Conservation (phyloP, 2,329 filamentous ascomycete genomes). For the Colletotrichum zoysiae region DNA sequence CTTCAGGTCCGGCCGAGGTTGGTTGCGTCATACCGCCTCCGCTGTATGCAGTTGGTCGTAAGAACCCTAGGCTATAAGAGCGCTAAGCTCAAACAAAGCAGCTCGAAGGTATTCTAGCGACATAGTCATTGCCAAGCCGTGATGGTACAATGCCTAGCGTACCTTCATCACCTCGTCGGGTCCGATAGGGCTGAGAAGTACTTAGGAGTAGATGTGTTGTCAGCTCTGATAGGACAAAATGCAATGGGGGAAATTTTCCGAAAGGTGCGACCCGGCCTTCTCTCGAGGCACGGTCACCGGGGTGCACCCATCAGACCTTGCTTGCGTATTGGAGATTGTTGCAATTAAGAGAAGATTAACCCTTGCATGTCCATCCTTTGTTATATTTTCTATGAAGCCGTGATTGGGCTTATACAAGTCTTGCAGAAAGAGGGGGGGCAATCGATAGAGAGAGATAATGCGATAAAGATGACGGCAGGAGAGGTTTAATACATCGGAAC, state of each 20-base stretch:
- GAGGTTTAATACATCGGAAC: too few relatives aligned
- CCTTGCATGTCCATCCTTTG: background rate
- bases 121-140: background rate
- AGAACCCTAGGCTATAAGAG: background rate
- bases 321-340: too few relatives aligned
- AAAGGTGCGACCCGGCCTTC: background rate
- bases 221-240: background rate
- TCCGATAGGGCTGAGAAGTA: background rate
- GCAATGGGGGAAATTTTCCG: background rate
- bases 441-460: too few relatives aligned
- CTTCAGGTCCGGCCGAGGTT: background rate
- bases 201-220: too few relatives aligned
- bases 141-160: background rate
- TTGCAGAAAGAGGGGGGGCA: too few relatives aligned
- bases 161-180: background rate
- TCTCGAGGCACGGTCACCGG: too few relatives aligned
- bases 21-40: background rate
- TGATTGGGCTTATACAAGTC: too few relatives aligned
- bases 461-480: too few relatives aligned
- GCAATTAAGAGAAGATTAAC: background rate
- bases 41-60: background rate
- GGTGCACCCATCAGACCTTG: background rate
- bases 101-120: background rate
- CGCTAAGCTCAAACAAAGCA: constrained; percentile 9
- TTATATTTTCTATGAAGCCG: background rate